phyloP scores from a whole-genome alignment of 495 filamentous ascomycete genomes.

The Aspergillus leporis region DNA sequence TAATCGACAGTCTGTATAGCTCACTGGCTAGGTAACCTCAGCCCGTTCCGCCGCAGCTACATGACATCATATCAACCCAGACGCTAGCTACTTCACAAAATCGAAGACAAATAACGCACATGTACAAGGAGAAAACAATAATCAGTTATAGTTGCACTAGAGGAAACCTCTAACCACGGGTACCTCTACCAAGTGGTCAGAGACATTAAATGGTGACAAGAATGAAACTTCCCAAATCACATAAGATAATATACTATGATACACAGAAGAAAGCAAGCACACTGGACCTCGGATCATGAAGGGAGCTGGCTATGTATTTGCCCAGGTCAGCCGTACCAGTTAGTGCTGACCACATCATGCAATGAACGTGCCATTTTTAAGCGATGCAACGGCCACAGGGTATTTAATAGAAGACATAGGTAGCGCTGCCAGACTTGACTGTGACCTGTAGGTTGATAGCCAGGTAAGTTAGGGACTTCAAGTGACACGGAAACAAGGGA shows the following conservation, averaged over 20 bases:
- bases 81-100: background rate
- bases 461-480: conserved; percentile 9
- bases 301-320: conserved; percentile 16
- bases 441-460: conserved; percentile 34
- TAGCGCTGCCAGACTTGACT: conserved; percentile 47
- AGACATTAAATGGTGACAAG: conserved; percentile 31
- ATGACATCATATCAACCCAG: background rate
- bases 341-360: conserved; percentile 8
- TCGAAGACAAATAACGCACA: background rate
- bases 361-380: background rate
- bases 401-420: conserved; percentile 45
- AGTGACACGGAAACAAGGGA: background rate
- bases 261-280: conserved; percentile 39
- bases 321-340: conserved; percentile 16
- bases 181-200: conserved; percentile 18
- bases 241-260: conserved; percentile 43
- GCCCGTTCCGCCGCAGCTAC: background rate
- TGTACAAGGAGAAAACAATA: conserved; percentile 17
- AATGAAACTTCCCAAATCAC: conserved; percentile 35
- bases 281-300: conserved; percentile 19
- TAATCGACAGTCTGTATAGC: too few species aligned
- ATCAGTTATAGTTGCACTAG: conserved; percentile 25
- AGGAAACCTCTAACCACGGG: conserved; percentile 29
- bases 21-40: too few species aligned
- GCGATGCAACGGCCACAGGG: background rate